Evolutionary conservation across 768 basidiomycete species (phyloP).

Genomic region (Termitomyces heimii): DNA sequence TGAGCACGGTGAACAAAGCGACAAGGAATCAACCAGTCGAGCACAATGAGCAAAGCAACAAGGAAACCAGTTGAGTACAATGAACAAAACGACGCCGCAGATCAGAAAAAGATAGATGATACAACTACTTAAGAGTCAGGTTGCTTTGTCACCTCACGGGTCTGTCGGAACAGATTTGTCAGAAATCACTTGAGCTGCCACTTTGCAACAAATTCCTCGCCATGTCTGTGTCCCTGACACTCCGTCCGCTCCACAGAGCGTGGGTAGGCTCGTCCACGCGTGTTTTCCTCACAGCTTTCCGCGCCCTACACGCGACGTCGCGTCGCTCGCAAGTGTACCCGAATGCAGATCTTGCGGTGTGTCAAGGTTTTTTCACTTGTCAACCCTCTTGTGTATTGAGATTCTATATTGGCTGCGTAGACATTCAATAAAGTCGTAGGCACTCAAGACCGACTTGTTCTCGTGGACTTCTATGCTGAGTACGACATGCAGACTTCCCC

Average conservation of each 20-base stretch:
- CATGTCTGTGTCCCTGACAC: conserved; percentile 7
- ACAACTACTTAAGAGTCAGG: background rate
- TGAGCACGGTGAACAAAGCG: background rate
- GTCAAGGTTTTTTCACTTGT: conserved; percentile 5
- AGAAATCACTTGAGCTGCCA: background rate
- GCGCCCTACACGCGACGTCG: conserved; percentile 37
- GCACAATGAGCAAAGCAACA: background rate
- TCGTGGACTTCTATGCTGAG: conserved; percentile 84
- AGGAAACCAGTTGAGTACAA: background rate
- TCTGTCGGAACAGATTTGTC: background rate
- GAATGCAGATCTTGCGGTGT: conserved; percentile 40
- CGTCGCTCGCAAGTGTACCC: conserved; percentile 34
- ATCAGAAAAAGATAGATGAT: background rate
- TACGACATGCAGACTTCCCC: conserved; percentile 27
- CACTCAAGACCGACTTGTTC: conserved; percentile 45
- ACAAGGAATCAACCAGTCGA: background rate
- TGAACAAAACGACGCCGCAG: too few species aligned
- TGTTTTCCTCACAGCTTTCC: background rate
- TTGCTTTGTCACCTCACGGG: background rate
- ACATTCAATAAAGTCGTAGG: conserved; percentile 30
- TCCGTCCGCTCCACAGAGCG: conserved; percentile 4
- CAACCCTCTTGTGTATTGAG: background rate
- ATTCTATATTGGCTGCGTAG: conserved; percentile 16
- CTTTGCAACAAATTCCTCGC: background rate
- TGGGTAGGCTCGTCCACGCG: background rate